Evolutionary conservation across 1,139 yeast species (phyloP).

Genomic region (Geotrichum candidum): DNA sequence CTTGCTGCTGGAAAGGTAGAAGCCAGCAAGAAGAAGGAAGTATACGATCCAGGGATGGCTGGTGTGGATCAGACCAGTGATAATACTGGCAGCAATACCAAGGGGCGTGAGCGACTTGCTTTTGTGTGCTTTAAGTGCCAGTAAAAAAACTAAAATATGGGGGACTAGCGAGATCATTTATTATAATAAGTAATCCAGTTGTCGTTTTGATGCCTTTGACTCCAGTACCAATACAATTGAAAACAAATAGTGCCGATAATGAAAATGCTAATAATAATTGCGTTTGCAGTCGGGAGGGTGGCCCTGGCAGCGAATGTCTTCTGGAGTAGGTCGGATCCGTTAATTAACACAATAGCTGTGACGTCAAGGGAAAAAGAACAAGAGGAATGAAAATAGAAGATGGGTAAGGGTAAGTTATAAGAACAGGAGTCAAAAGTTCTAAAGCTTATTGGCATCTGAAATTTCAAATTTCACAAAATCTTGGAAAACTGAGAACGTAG

Average conservation of each 20-base stretch:
- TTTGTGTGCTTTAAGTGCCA: slow-evolving; percentile 31
- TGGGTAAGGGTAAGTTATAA: too few relatives aligned
- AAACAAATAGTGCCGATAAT: neutral
- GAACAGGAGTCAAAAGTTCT: too few relatives aligned
- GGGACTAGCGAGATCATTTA: neutral
- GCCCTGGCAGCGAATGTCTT: too few relatives aligned
- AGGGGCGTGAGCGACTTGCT: slow-evolving; percentile 37
- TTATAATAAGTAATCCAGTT: neutral
- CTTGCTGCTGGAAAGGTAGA: slow-evolving; percentile 40
- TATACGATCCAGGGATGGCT: slow-evolving; percentile 36
- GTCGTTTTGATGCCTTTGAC: neutral
- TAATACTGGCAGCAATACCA: slow-evolving; percentile 39
- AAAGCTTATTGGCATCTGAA: too few relatives aligned
- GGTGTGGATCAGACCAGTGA: slow-evolving; percentile 41
- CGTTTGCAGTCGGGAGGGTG: neutral
- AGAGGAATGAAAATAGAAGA: too few relatives aligned
- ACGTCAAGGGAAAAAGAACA: too few relatives aligned
- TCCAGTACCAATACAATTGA: neutral
- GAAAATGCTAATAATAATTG: neutral
- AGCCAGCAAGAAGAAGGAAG: slow-evolving; percentile 35
- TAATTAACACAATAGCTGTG: too few relatives aligned
- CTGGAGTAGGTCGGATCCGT: too few relatives aligned
- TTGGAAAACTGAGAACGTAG: too few relatives aligned
- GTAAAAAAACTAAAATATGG: slow-evolving; percentile 17
- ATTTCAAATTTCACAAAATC: too few relatives aligned